phyloP scores from a whole-genome alignment of 345 rosid species.

The Carallia pectinifolia region DNA sequence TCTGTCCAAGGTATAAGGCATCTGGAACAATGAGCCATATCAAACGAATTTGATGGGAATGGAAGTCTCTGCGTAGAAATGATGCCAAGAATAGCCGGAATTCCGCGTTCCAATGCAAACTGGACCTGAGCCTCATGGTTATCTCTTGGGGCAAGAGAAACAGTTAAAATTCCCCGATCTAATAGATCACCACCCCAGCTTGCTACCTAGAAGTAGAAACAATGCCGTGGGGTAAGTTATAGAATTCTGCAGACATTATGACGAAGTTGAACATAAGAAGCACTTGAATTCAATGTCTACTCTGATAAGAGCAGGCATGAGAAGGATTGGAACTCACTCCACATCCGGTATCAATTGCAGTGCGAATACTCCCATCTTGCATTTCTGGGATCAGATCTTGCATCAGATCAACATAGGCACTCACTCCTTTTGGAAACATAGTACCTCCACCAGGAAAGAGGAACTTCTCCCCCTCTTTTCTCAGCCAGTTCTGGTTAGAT shows the following conservation, averaged over 20 bases:
- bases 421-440: constrained; percentile 93
- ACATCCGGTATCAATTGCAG: constrained; percentile 97
- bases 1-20: constrained; percentile 99
- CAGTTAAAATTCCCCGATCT: constrained; percentile 81
- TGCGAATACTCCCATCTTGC: constrained; percentile 84
- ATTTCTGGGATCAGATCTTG: constrained; percentile 91
- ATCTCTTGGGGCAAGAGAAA: constrained; percentile 97
- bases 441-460: constrained; percentile 97
- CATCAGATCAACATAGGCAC: constrained; percentile 94
- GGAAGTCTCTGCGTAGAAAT: constrained; percentile 96
- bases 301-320: neutral
- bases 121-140: constrained; percentile 99
- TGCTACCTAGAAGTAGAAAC: constrained; percentile 61
- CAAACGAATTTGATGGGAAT: constrained; percentile 94
- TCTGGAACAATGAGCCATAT: constrained; percentile 99
- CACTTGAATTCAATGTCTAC: neutral
- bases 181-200: constrained; percentile 99
- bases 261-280: no score
- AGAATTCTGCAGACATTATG: neutral
- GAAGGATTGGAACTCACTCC: constrained; percentile 56
- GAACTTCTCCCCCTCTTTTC: constrained; percentile 90
- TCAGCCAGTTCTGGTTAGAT: constrained; percentile 94
- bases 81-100: constrained; percentile 95
- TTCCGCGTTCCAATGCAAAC: constrained; percentile 96
- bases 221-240: constrained; percentile 2